Conservation (phyloP, 2,329 filamentous ascomycete genomes). For the Fusarium goolgardi region DNA sequence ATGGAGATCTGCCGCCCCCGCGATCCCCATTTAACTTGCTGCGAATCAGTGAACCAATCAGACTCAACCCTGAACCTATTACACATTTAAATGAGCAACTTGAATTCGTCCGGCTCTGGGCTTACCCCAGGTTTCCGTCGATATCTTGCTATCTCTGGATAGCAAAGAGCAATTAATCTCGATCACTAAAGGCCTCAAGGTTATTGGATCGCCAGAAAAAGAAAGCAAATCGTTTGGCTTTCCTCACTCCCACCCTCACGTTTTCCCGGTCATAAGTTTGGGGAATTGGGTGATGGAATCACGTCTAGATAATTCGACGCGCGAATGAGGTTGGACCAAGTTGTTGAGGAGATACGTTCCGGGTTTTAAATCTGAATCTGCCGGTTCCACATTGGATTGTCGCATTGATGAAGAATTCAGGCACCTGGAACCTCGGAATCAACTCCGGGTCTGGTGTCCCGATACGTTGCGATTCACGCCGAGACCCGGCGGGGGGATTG, state of each 20-base stretch:
- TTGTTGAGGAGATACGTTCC: slow-evolving; percentile 28
- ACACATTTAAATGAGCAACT: slow-evolving; percentile 45
- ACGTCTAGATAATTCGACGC: slow-evolving; percentile 35
- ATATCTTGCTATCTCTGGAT: slow-evolving; percentile 42
- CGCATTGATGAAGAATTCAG: slow-evolving; percentile 8
- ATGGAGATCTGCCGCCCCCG: slow-evolving; percentile 46
- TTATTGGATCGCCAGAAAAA: slow-evolving; percentile 41
- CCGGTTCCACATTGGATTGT: slow-evolving; percentile 35
- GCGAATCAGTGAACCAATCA: slow-evolving; percentile 27
- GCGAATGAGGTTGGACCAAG: slow-evolving; percentile 40
- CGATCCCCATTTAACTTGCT: slow-evolving; percentile 36
- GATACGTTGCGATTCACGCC: slow-evolving; percentile 32
- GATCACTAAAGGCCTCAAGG: slow-evolving; percentile 43
- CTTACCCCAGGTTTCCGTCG: slow-evolving; percentile 45
- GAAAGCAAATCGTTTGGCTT: slow-evolving; percentile 24
- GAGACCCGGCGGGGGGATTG: slow-evolving; percentile 33
- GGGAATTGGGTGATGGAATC: slow-evolving; percentile 43
- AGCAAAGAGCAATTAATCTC: slow-evolving; percentile 35
- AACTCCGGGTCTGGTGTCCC: slow-evolving; percentile 22
- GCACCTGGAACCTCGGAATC: slow-evolving; percentile 16
- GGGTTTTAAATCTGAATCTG: slow-evolving; percentile 39
- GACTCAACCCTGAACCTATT: slow-evolving; percentile 17
- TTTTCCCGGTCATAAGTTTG: slow-evolving; percentile 24
- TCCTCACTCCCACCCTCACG: slow-evolving; percentile 24
- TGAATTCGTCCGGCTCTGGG: slow-evolving; percentile 28